Percentiles rank a stretch among this genome's conserved stretches.
phyloP scores from a whole-genome alignment of 2,329 filamentous ascomycete genomes.

The Trichophyton benhamiae region DNA sequence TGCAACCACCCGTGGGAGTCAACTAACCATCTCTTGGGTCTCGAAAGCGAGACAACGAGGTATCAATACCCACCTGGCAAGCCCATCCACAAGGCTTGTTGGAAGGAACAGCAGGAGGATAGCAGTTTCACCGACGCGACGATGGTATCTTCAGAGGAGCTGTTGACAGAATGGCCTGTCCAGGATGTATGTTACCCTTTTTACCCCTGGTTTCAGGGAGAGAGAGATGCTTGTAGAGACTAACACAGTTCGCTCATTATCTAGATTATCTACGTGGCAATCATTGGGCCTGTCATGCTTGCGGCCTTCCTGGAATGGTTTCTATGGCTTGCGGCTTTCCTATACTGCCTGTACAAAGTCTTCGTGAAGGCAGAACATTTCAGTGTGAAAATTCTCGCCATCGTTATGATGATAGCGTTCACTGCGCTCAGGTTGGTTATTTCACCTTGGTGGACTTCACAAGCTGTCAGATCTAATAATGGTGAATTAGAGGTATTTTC shows the following conservation, averaged over 20 bases:
- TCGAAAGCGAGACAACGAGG: neutral
- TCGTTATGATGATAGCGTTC: conserved; percentile 63
- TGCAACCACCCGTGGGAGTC: neutral
- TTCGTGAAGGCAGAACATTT: conserved; percentile 81
- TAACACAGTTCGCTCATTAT: neutral
- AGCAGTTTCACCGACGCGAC: neutral
- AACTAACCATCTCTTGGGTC: neutral
- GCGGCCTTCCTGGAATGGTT: conserved; percentile 87
- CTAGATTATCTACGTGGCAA: conserved; percentile 75
- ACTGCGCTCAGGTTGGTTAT: conserved; percentile 54
- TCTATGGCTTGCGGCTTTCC: conserved; percentile 83
- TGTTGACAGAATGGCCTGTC: conserved; percentile 23
- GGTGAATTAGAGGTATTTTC: conserved; percentile 55
- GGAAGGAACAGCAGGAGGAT: neutral
- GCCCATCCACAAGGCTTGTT: neutral
- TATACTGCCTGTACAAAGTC: conserved; percentile 82
- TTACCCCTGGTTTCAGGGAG: neutral
- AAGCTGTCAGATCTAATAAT: neutral
- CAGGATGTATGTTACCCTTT: conserved; percentile 22
- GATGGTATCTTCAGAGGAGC: conserved; percentile 9
- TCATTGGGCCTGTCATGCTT: conserved; percentile 70
- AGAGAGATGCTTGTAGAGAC: too few species aligned
- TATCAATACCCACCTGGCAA: neutral
- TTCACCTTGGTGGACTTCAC: conserved; percentile 3
- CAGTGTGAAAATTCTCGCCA: conserved; percentile 65